These are phyloP conservation scores for Taphrina flavorubra DNA, from an alignment of 1,139 yeast genomes.

Conservation along the genomic window DNA sequence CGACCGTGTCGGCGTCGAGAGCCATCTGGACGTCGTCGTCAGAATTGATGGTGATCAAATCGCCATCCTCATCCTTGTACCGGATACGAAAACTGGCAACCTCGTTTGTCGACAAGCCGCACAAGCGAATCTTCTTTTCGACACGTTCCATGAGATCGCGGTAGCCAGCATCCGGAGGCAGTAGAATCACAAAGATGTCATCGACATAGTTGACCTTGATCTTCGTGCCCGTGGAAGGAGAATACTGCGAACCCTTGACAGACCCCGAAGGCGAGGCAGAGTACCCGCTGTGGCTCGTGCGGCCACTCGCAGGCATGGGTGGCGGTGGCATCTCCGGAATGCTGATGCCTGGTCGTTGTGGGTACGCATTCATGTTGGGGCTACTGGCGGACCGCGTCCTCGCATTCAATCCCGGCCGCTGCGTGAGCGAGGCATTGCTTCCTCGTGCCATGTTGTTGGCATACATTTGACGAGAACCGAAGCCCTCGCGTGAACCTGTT, in stretches of 20 bases:
- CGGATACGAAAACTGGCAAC: constrained; percentile 62
- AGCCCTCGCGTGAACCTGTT: constrained; percentile 27
- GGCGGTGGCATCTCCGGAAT: constrained; percentile 40
- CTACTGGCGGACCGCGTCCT: constrained; percentile 41
- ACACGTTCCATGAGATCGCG: constrained; percentile 57
- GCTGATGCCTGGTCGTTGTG: constrained; percentile 9
- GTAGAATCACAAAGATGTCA: constrained; percentile 57
- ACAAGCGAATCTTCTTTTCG: constrained; percentile 56
- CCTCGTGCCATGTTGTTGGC: constrained; percentile 1
- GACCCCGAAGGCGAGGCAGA: constrained; percentile 16
- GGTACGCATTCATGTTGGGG: constrained; percentile 27
- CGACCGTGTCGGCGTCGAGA: constrained; percentile 48
- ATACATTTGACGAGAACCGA: constrained; percentile 21
- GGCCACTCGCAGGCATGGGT: constrained; percentile 21
- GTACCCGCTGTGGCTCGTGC: constrained; percentile 16
- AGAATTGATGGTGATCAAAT: constrained; percentile 81
- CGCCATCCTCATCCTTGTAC: constrained; percentile 95
- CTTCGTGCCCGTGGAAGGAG: constrained; percentile 52
- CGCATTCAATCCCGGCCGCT: constrained; percentile 27
- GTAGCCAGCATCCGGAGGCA: constrained; percentile 57
- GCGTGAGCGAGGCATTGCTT: constrained; percentile 27
- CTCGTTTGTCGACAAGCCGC: constrained; percentile 54
- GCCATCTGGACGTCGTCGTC: constrained; percentile 70
- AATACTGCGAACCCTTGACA: constrained; percentile 1
- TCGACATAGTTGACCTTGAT: constrained; percentile 57